Percentiles rank a stretch among this genome's conserved stretches.
These are phyloP conservation scores for Zalaria obscura DNA, from an alignment of 2,329 filamentous ascomycete species.

Conservation along the genomic window DNA sequence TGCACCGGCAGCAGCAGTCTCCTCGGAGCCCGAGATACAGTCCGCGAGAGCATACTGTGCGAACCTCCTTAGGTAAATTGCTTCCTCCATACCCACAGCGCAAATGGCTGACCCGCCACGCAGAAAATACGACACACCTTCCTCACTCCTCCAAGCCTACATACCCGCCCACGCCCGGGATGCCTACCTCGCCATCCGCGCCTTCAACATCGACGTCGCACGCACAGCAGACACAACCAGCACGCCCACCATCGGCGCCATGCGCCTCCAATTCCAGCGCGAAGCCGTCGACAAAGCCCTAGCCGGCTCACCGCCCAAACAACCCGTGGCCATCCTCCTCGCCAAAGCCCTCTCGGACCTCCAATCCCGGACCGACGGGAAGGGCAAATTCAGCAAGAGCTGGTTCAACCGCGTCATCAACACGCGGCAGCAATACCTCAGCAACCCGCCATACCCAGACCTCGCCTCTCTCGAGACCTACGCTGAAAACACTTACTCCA, in stretches of 20 bases:
- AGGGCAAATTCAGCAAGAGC: constrained; percentile 36
- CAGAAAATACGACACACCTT: constrained; percentile 79
- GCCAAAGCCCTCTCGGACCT: constrained; percentile 54
- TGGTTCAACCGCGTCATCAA: constrained; percentile 58
- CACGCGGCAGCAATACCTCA: constrained; percentile 69
- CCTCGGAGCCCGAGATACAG: constrained; percentile 30
- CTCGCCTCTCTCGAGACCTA: constrained; percentile 70
- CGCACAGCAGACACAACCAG: constrained; percentile 82
- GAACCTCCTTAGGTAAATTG: constrained; percentile 38
- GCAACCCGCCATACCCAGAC: constrained; percentile 65
- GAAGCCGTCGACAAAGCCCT: constrained; percentile 71
- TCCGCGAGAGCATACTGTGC: constrained; percentile 44
- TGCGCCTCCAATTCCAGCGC: constrained; percentile 93
- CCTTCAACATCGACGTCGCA: constrained; percentile 85
- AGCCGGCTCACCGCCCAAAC: constrained; percentile 64
- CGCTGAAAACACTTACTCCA: constrained; percentile 89
- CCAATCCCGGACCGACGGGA: constrained; percentile 29
- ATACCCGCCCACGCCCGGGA: constrained; percentile 61
- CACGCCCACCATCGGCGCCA: constrained; percentile 68
- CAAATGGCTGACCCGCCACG: constrained; percentile 2
- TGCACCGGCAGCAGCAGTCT: constrained; percentile 10
- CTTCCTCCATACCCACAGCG: background rate
- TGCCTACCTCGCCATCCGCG: constrained; percentile 78
- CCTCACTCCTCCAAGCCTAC: constrained; percentile 74
- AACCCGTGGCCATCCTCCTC: constrained; percentile 79